Evolutionary conservation across 2,329 filamentous ascomycete genomes (phyloP).

Genomic region (Aspergillus sp.): DNA sequence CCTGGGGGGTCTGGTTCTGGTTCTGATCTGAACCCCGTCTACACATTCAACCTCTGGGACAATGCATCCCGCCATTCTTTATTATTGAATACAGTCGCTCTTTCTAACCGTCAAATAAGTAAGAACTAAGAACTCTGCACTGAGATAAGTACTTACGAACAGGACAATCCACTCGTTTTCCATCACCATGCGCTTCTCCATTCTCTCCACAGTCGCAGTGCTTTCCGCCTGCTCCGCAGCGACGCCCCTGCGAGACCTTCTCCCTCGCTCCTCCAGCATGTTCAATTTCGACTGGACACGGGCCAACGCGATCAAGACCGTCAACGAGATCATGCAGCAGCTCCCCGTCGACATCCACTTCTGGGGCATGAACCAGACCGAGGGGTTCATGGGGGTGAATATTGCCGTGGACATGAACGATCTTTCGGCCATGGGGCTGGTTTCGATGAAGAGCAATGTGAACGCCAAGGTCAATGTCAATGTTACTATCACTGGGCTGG

Average conservation of each 20-base stretch:
- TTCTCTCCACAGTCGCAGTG: background rate
- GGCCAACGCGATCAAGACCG: background rate
- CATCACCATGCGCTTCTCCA: background rate
- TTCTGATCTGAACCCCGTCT: too few species aligned
- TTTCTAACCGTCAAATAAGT: too few species aligned
- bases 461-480: constrained; percentile 2
- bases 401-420: background rate
- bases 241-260: background rate
- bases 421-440: background rate
- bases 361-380: background rate
- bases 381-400: background rate
- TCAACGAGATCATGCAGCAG: background rate
- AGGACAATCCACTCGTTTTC: background rate
- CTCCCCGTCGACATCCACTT: background rate
- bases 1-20: too few species aligned
- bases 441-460: background rate
- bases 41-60: too few species aligned
- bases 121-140: background rate
- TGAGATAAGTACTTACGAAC: background rate
- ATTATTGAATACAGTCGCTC: too few species aligned
- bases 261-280: background rate
- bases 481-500: background rate
- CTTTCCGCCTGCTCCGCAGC: background rate
- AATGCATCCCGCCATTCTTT: too few species aligned
- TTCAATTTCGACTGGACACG: constrained; percentile 1